Evolutionary conservation across 192 early-diverging fungal species (phyloP), one percentile per base, ranked within the genome.

Genomic region (Geranomyces variabilis): DNA sequence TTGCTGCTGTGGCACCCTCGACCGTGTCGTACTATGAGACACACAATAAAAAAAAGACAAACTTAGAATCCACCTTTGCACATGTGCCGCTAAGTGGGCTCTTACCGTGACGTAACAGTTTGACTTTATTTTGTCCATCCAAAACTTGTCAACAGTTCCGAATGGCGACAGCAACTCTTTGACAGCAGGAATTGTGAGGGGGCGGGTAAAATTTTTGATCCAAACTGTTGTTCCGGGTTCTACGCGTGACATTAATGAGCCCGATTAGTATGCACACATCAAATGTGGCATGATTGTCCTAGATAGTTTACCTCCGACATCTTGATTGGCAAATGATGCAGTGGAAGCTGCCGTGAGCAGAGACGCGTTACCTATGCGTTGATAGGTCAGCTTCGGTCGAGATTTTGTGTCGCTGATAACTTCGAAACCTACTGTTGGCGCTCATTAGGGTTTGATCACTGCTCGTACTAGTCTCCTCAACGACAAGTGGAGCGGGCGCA

Each of bases 81-180:
- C 19, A 10, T 31, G 19, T 43, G 13, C 22, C 6, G 8, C 2
- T 2, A 10, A 7, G 9, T n/a, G 30, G 13, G 51, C 28, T 66
- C 73, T 49, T 70, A 82, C 81, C 51, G 78, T 78, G 34, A 70
- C 79, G 75, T 46, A 82, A 22, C 75, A 76, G 69, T 81, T 75
- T 0, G 79, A 68, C 44, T 79, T 80, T 46, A 81, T 78, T 44
- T 81, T 82, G 45, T 81, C 75, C 56, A 82, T 82, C 81, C 81
- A 82, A 67, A 82, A 82, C 4, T 47, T 29, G 22, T 62, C 55
- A 3, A 81, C 60, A 8, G 19, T 45, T 26, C 81, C 81, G 36
- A 33, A 82, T 26, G 47, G 33, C 4, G 36, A 63, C 46, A 82
- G 53, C 63, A 74, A 51, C 19, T 63, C 58, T 45, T 64, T 34